Conservation (phyloP, 1,284 basidiomycete genomes). For the Entoloma clypeatum region DNA sequence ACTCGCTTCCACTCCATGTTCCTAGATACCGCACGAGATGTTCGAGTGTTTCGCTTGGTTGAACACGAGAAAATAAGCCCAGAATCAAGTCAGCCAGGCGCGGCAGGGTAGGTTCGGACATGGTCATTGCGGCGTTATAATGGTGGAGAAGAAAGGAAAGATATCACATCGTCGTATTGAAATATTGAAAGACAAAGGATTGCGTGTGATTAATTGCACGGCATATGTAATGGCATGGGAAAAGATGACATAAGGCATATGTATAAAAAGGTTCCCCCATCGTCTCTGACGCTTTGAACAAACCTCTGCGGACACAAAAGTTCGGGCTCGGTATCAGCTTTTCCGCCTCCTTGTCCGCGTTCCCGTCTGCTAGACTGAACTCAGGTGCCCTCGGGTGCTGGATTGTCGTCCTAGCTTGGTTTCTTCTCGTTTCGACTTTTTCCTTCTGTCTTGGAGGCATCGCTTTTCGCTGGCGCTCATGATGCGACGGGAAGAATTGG, state of each 20-base stretch:
- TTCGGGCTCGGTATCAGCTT: constrained; percentile 76
- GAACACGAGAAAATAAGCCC: constrained; percentile 56
- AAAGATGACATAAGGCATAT: constrained; percentile 33
- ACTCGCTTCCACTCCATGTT: constrained; percentile 84
- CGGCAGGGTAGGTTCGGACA: constrained; percentile 29
- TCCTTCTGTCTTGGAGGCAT: constrained; percentile 47
- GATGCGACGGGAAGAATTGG: constrained; percentile 28
- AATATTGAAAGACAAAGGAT: no score
- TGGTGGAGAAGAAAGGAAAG: not conserved
- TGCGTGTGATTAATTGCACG: no score
- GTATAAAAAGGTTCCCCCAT: constrained; percentile 24
- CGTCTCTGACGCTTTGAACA: constrained; percentile 41
- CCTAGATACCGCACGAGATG: constrained; percentile 70
- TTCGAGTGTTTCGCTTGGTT: constrained; percentile 58
- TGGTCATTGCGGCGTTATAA: no score
- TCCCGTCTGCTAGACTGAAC: constrained; percentile 78
- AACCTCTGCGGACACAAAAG: constrained; percentile 78
- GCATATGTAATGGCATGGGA: no score
- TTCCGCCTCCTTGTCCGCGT: constrained; percentile 84
- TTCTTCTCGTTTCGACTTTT: constrained; percentile 40
- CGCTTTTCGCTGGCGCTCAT: constrained; percentile 49
- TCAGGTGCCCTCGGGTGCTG: constrained; percentile 33
- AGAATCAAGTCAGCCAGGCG: constrained; percentile 57
- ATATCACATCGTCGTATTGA: no score
- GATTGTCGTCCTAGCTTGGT: constrained; percentile 29